A percentile compares a stretch with the other conserved stretches of the same genome.
Evolutionary conservation across 2,329 filamentous ascomycete species (phyloP).

Genomic region (Gremmenia infestans): DNA sequence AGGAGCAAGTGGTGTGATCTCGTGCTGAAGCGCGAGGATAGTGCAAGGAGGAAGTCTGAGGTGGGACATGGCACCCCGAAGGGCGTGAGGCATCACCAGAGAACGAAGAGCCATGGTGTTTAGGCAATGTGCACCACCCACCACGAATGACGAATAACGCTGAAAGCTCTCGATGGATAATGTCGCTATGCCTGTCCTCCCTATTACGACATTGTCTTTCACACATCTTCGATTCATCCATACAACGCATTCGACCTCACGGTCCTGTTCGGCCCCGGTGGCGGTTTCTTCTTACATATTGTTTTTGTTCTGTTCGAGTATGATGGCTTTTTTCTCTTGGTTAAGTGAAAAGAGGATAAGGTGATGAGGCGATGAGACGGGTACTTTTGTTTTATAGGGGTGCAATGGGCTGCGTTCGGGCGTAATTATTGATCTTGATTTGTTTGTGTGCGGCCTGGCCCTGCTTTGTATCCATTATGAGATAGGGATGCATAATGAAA

Average conservation of each 20-base stretch:
- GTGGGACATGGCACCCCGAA: slow-evolving; percentile 12
- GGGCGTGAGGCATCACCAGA: slow-evolving; percentile 24
- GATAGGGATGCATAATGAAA: neutral
- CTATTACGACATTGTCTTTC: neutral
- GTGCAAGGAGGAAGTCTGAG: slow-evolving; percentile 20
- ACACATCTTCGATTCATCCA: slow-evolving; percentile 2
- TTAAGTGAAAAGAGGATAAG: neutral
- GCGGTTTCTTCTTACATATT: neutral
- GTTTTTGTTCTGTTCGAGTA: neutral
- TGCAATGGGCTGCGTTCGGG: neutral
- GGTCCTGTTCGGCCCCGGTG: slow-evolving; percentile 2
- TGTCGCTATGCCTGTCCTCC: neutral
- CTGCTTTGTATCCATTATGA: neutral
- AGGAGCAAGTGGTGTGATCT: slow-evolving; percentile 63
- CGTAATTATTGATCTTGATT: neutral
- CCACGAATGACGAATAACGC: neutral
- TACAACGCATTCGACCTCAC: neutral
- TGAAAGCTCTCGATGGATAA: neutral
- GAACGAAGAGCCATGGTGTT: slow-evolving; percentile 30
- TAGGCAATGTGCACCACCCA: slow-evolving; percentile 4
- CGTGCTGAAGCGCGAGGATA: slow-evolving; percentile 56
- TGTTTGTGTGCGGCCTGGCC: neutral
- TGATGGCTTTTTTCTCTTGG: neutral
- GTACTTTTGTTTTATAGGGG: neutral
- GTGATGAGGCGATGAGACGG: neutral